Conservation (phyloP, 345 rosid genomes). For the Hibiscus mutabilis region DNA sequence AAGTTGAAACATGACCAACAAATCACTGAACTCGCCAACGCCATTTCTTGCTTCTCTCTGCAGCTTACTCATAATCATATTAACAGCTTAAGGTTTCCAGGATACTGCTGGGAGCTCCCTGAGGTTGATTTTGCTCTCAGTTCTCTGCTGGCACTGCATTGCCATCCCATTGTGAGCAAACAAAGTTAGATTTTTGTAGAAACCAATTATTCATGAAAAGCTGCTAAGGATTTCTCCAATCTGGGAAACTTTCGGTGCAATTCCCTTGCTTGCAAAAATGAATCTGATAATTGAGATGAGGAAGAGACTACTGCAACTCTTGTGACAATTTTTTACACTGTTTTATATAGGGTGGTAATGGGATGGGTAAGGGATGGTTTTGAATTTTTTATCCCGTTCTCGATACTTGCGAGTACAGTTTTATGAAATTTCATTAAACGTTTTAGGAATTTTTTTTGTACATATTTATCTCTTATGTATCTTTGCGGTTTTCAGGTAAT, state of each 20-base stretch:
- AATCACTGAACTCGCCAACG: neutral
- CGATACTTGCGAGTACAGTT: no score
- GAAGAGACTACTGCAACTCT: neutral
- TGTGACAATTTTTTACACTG: neutral
- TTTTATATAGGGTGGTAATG: no score
- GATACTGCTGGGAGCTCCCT: neutral
- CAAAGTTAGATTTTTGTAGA: no score
- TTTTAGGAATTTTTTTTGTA: no score
- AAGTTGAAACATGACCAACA: neutral
- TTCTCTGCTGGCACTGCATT: neutral
- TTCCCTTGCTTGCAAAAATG: constrained; percentile 1
- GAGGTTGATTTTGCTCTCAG: neutral
- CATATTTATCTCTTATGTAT: no score
- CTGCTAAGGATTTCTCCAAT: neutral
- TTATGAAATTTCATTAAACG: no score
- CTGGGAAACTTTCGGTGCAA: neutral
- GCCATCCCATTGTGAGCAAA: no score
- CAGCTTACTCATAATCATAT: neutral
- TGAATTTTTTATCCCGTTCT: no score
- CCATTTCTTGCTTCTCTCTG: no score
- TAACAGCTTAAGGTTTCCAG: neutral
- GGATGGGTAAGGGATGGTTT: no score
- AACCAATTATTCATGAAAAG: no score
- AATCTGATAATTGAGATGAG: neutral
- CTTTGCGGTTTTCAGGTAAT: no score